Evolutionary conservation across 192 early-diverging fungal species (phyloP).

Genomic region (Coemansia sp.): DNA sequence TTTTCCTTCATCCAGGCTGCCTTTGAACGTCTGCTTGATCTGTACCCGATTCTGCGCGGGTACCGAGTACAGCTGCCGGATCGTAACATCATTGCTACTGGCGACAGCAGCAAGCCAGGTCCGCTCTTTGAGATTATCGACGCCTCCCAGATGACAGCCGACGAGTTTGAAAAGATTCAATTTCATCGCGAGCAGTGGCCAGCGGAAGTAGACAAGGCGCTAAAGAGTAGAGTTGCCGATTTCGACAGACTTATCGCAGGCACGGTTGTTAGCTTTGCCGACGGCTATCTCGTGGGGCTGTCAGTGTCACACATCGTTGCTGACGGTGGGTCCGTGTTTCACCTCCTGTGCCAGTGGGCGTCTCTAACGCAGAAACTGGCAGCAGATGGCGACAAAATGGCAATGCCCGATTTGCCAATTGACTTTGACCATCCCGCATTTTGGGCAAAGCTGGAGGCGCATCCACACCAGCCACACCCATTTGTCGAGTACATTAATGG

Average conservation of each 20-base stretch:
- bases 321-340: neutral
- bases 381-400: neutral
- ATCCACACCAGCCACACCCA: neutral
- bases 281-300: neutral
- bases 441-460: neutral
- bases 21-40: neutral
- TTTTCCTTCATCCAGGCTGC: neutral
- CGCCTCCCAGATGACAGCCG: neutral
- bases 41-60: neutral
- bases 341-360: neutral
- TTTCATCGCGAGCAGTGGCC: constrained; percentile 1
- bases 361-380: neutral
- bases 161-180: neutral
- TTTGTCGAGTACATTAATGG: neutral
- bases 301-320: neutral
- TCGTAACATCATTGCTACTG: neutral
- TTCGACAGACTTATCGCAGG: neutral
- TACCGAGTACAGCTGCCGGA: neutral
- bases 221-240: neutral
- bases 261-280: neutral
- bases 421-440: neutral
- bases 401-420: neutral
- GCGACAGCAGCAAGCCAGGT: neutral
- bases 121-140: neutral
- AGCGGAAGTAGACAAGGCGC: neutral